Evolutionary conservation across 148 eudicot species (phyloP).

Genomic region (Rhododendron ferrugineum): DNA sequence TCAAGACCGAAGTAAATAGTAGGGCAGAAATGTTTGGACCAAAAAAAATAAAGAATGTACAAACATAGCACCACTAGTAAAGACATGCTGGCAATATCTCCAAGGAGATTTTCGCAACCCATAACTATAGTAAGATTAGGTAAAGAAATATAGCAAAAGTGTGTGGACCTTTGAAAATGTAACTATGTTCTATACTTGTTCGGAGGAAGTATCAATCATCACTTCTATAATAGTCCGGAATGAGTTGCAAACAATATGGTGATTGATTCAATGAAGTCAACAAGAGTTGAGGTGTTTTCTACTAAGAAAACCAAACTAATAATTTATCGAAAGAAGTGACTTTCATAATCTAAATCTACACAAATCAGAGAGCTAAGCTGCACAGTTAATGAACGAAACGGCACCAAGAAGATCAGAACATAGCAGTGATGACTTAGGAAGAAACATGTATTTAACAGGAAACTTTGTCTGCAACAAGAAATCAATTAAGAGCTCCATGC

Average conservation of each 20-base stretch:
- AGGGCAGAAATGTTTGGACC: neutral
- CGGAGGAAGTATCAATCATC: neutral
- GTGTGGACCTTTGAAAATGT: neutral
- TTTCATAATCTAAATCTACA: neutral
- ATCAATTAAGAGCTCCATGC: neutral
- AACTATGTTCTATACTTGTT: neutral
- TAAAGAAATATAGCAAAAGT: neutral
- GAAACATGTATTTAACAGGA: neutral
- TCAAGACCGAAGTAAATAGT: neutral
- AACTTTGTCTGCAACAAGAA: neutral
- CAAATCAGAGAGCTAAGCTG: neutral
- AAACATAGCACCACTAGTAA: neutral
- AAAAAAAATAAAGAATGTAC: neutral
- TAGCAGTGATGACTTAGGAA: neutral
- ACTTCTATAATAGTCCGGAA: neutral
- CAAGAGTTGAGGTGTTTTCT: neutral
- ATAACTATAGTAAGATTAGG: neutral
- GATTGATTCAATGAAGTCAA: neutral
- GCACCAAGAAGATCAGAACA: neutral
- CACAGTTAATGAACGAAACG: neutral
- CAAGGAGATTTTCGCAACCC: neutral
- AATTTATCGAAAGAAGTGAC: neutral
- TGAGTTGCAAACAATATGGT: neutral
- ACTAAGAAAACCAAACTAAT: neutral
- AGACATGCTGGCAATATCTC: neutral